These are phyloP conservation scores for Dunaliella primolecta DNA, from an alignment of 139 green algal species.

Conservation along the genomic window DNA sequence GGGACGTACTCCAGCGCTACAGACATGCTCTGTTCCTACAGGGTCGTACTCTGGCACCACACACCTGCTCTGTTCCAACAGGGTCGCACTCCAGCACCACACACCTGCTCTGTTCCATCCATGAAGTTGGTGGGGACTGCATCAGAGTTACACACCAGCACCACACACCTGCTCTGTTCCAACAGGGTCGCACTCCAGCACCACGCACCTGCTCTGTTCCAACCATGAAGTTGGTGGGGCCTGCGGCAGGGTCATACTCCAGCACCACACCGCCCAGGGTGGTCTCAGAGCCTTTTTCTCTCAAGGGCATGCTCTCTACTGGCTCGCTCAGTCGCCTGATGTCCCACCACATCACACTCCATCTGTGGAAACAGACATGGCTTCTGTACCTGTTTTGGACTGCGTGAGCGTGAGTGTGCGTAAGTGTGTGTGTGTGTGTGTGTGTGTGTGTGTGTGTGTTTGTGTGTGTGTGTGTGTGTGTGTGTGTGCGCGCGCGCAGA, in stretches of 20 bases:
- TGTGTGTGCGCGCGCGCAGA: too few relatives aligned
- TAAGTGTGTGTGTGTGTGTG: too few relatives aligned
- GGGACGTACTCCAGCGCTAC: too few relatives aligned
- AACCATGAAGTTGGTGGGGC: slow-evolving; percentile 94
- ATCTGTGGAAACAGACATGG: slow-evolving; percentile 76
- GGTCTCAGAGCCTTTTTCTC: slow-evolving; percentile 65
- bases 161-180: too few relatives aligned
- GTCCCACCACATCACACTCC: slow-evolving; percentile 86
- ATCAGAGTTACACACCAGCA: slow-evolving; percentile 77
- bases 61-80: too few relatives aligned
- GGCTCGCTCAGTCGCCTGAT: slow-evolving; percentile 76
- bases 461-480: too few relatives aligned
- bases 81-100: neutral
- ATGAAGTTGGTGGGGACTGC: slow-evolving; percentile 94
- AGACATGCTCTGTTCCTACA: too few relatives aligned
- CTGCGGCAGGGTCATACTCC: slow-evolving; percentile 80
- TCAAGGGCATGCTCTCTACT: slow-evolving; percentile 65
- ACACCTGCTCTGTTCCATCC: slow-evolving; percentile 82
- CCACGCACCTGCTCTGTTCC: slow-evolving; percentile 75
- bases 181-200: neutral
- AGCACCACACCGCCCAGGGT: slow-evolving; percentile 67
- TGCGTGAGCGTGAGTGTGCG: too few relatives aligned
- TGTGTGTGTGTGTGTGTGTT: too few relatives aligned
- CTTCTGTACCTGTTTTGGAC: slow-evolving; percentile 89
- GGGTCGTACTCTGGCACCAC: too few relatives aligned